Evolutionary conservation across 2,329 filamentous ascomycete species (phyloP), one percentile per base, ranked within the genome.

Genomic region (Fusarium praegraminearum): DNA sequence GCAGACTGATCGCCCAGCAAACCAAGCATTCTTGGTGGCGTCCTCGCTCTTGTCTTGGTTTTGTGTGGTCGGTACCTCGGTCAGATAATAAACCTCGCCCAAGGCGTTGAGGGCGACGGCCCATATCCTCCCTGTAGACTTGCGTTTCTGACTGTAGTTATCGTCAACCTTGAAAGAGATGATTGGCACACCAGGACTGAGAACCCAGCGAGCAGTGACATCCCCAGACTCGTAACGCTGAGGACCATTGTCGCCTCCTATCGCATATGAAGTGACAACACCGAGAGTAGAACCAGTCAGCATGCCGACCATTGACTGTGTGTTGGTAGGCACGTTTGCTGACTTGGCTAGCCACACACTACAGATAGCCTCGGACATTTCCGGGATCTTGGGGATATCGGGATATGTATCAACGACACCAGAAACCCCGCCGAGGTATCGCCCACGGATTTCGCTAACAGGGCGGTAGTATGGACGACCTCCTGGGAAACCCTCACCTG

Each of bases 61-160:
- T 7, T 83, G 72, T 10, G 86, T 83, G 22, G 86, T 82, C 36
- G 93, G 93, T 9, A 90, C 84, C 50, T 93, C 89, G 2, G 87
- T 91, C 2, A 98, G 83, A 72, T 95, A 97, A 78, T 91, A 98
- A 0, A 97, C 83, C 78, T 99, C 96, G 2, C 96, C 96, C 11
- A 99, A 83, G 0, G 96, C 95, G 77, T 99, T 99, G 54, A 99
- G 81, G n/a, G 89, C 93, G 43, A 95, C 91, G n/a, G 93, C 93
- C 93, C 94, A 98, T 15, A 96, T 87, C 30, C 94, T 90, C 15
- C 88, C 87, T 51, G 90, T 83, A 6, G 86, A 82, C 76, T 90
- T 90, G 32, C 94, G 90, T 72, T 89, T 90, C 28, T 85, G 79
- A 50, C 86, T 94, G 78, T 94, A 96, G 54, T 89, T 89, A 30